Percentiles rank a stretch among this genome's conserved stretches.
These are phyloP conservation scores for Coleophoma cylindrospora DNA, from an alignment of 2,329 filamentous ascomycete genomes.

Conservation along the genomic window DNA sequence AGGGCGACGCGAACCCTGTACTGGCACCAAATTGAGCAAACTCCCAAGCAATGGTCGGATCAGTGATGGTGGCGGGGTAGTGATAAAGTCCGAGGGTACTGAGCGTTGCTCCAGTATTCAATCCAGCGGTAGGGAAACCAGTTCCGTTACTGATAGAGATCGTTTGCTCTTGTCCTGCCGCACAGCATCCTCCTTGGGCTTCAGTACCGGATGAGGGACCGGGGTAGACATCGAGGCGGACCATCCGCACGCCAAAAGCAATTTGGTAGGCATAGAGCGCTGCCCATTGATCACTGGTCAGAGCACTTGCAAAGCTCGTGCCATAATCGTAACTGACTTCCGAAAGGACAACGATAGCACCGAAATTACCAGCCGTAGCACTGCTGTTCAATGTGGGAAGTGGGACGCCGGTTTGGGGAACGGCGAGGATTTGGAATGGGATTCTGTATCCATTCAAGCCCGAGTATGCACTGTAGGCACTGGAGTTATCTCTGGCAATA, in stretches of 20 bases:
- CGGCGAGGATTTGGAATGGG: slow-evolving; percentile 47
- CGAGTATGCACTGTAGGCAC: slow-evolving; percentile 42
- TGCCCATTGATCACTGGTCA: slow-evolving; percentile 52
- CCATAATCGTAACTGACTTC: slow-evolving; percentile 38
- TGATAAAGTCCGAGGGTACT: slow-evolving; percentile 50
- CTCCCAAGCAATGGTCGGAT: slow-evolving; percentile 47
- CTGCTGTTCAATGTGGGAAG: slow-evolving; percentile 45
- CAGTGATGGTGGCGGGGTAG: slow-evolving; percentile 49
- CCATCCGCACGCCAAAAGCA: slow-evolving; percentile 52
- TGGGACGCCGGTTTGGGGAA: slow-evolving; percentile 43
- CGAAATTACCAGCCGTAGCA: slow-evolving; percentile 42
- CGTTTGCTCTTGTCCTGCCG: slow-evolving; percentile 39
- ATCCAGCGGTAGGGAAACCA: slow-evolving; percentile 47
- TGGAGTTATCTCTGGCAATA: slow-evolving; percentile 44
- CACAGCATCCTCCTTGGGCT: slow-evolving; percentile 37
- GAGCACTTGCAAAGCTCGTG: slow-evolving; percentile 21
- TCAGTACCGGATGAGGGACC: slow-evolving; percentile 39
- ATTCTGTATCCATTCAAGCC: slow-evolving; percentile 58
- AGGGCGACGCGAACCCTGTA: slow-evolving; percentile 30
- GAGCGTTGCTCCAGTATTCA: slow-evolving; percentile 37
- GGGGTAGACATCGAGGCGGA: slow-evolving; percentile 53
- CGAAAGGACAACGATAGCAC: slow-evolving; percentile 36
- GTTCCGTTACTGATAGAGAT: slow-evolving; percentile 46
- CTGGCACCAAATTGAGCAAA: slow-evolving; percentile 47
- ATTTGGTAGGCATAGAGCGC: slow-evolving; percentile 52